phyloP scores from a whole-genome alignment of 2,329 filamentous ascomycete species.

The Talaromyces sp. region DNA sequence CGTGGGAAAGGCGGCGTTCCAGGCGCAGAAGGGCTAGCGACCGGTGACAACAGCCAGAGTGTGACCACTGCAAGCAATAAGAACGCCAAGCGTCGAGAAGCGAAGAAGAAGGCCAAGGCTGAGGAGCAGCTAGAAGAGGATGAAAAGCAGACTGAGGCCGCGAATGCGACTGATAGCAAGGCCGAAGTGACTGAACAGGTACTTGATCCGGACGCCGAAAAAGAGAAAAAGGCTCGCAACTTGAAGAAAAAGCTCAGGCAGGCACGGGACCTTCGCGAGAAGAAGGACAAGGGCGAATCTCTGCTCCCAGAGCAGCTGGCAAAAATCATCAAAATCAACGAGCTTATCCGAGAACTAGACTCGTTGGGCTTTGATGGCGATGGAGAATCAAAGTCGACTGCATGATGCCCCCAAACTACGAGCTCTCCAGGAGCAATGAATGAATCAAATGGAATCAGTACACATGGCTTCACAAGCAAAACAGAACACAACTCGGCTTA shows the following conservation, averaged over 20 bases:
- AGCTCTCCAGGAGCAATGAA: neutral
- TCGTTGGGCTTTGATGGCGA: constrained; percentile 77
- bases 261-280: constrained; percentile 81
- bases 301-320: constrained; percentile 91
- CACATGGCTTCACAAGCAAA: neutral
- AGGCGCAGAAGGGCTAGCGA: constrained; percentile 58
- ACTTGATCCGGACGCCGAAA: constrained; percentile 66
- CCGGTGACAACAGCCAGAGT: constrained; percentile 46
- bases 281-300: constrained; percentile 80
- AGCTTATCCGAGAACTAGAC: constrained; percentile 84
- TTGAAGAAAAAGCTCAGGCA: constrained; percentile 94
- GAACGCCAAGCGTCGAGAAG: constrained; percentile 76
- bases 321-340: constrained; percentile 95
- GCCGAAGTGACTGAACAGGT: constrained; percentile 14
- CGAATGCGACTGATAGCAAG: neutral
- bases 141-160: constrained; percentile 17
- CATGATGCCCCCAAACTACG: neutral
- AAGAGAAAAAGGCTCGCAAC: constrained; percentile 87
- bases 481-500: neutral
- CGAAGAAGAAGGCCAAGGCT: constrained; percentile 55
- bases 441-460: neutral
- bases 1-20: constrained; percentile 60
- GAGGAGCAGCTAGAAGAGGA: constrained; percentile 23
- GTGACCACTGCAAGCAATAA: constrained; percentile 63
- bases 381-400: constrained; percentile 51